Percentiles rank a stretch among this genome's conserved stretches.
Conservation (phyloP, 2,329 filamentous ascomycete genomes). For the Aureobasidium sp. region DNA sequence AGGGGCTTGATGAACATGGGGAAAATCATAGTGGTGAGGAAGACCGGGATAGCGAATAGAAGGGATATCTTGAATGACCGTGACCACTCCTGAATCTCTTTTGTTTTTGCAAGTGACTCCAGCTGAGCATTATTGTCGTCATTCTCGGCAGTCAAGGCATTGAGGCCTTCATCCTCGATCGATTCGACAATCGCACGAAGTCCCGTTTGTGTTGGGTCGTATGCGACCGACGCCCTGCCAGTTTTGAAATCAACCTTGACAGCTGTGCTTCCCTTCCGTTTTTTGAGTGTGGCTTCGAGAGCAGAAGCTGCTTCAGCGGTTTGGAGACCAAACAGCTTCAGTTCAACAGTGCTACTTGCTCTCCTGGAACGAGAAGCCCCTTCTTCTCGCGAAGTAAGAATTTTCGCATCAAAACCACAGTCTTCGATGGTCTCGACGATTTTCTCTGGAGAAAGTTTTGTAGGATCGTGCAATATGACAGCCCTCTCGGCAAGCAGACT, state of each 20-base stretch:
- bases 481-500: conserved; percentile 88
- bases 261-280: conserved; percentile 64
- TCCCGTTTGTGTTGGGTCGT: conserved; percentile 65
- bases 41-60: conserved; percentile 80
- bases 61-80: conserved; percentile 71
- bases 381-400: conserved; percentile 65
- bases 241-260: conserved; percentile 67
- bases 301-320: conserved; percentile 65
- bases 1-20: conserved; percentile 74
- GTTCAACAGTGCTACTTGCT: conserved; percentile 55
- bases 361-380: conserved; percentile 37
- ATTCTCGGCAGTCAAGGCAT: conserved; percentile 80
- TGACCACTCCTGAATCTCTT: conserved; percentile 91
- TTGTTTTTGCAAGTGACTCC: conserved; percentile 91
- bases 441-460: conserved; percentile 62
- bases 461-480: conserved; percentile 74
- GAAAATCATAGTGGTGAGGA: conserved; percentile 86
- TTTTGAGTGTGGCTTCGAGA: conserved; percentile 61
- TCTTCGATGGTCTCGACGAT: conserved; percentile 83
- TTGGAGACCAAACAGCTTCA: conserved; percentile 76
- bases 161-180: conserved; percentile 76
- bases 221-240: conserved; percentile 65
- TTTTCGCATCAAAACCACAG: conserved; percentile 74
- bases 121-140: conserved; percentile 97
- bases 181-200: conserved; percentile 75